Evolutionary conservation across 1,284 basidiomycete genomes (phyloP).

Genomic region (Fomitopsis pinicola): DNA sequence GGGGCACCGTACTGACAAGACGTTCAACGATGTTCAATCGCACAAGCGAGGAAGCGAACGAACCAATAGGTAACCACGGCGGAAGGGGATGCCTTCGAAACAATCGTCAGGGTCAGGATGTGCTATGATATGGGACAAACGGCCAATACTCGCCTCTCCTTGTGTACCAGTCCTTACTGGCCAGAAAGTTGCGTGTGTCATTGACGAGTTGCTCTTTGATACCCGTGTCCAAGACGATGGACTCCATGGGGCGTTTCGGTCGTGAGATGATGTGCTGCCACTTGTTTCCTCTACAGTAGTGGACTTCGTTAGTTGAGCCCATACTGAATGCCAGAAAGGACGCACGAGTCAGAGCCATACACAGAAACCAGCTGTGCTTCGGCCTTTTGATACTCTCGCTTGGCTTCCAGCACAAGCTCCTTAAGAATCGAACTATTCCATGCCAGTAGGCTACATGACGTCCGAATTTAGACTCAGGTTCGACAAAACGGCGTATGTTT

Average conservation of each 20-base stretch:
- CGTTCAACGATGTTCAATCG: slow-evolving; percentile 4
- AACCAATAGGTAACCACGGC: slow-evolving; percentile 67
- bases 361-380: slow-evolving; percentile 52
- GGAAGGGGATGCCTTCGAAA: slow-evolving; percentile 55
- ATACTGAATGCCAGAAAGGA: slow-evolving; percentile 2
- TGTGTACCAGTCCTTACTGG: slow-evolving; percentile 63
- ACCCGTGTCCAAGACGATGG: slow-evolving; percentile 64
- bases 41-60: slow-evolving; percentile 9
- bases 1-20: slow-evolving; percentile 59
- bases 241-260: slow-evolving; percentile 57
- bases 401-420: slow-evolving; percentile 52
- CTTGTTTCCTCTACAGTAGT: slow-evolving; percentile 26
- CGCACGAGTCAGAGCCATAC: slow-evolving; percentile 46
- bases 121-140: background rate
- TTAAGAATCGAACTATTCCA: slow-evolving; percentile 43
- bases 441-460: slow-evolving; percentile 45
- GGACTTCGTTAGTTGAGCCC: background rate
- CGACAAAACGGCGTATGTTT: background rate
- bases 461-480: no score
- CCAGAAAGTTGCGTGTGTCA: slow-evolving; percentile 64
- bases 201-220: slow-evolving; percentile 58
- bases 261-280: slow-evolving; percentile 57
- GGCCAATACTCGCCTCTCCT: slow-evolving; percentile 37
- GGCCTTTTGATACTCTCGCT: slow-evolving; percentile 43
- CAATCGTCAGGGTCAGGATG: no score